A percentile compares a stretch with the other conserved stretches of the same genome.
Evolutionary conservation across 2,329 filamentous ascomycete genomes (phyloP).

Genomic region (Aspergillus versicolor): DNA sequence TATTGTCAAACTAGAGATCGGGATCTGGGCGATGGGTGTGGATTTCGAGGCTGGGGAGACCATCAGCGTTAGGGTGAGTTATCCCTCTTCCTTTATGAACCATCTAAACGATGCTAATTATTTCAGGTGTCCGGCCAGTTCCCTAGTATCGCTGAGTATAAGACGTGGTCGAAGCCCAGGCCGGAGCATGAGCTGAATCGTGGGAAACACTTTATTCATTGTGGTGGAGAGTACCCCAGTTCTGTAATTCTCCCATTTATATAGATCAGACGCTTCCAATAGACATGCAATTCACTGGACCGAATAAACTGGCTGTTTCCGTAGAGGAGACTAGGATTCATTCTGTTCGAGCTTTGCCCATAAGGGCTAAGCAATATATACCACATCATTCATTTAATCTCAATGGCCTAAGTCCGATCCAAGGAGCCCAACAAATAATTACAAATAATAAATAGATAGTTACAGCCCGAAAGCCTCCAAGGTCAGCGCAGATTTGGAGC

Average conservation of each 20-base stretch:
- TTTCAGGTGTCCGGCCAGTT: constrained; percentile 31
- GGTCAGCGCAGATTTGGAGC: too few species aligned
- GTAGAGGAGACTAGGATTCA: too few species aligned
- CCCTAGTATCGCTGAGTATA: constrained; percentile 42
- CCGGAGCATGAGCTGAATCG: constrained; percentile 45
- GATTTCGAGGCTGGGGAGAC: constrained; percentile 47
- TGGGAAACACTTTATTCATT: constrained; percentile 41
- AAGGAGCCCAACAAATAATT: rapidly evolving
- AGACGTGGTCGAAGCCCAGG: constrained; percentile 37
- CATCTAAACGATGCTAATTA: background rate
- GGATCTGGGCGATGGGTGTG: constrained; percentile 49
- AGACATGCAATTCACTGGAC: too few species aligned
- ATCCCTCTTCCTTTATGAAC: background rate
- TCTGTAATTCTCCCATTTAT: constrained; percentile 41
- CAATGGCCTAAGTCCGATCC: too few species aligned
- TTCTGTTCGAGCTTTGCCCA: too few species aligned
- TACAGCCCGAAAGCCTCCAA: too few species aligned
- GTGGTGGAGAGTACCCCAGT: constrained; percentile 39
- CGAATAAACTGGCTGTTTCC: too few species aligned
- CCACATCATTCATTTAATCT: too few species aligned
- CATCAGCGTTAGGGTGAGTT: constrained; percentile 21
- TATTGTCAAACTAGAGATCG: constrained; percentile 49
- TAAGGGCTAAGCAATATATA: too few species aligned
- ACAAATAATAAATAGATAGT: too few species aligned
- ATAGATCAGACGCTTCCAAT: background rate